Conservation (phyloP, 2,329 filamentous ascomycete species). For the Ophidiomyces ophidiicola region DNA sequence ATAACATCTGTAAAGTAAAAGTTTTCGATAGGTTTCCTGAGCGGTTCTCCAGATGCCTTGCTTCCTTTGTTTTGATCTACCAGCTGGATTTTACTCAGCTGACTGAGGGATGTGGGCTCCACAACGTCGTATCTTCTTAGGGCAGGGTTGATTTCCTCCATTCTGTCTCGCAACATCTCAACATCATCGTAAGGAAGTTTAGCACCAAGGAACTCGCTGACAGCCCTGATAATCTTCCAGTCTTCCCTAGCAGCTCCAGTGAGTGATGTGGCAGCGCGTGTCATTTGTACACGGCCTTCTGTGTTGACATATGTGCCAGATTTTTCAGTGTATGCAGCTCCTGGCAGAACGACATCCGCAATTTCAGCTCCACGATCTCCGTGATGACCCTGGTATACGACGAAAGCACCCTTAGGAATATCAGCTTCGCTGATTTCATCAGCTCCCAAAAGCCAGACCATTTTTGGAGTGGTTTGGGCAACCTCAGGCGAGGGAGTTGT, state of each 20-base stretch:
- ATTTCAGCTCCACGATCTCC: conserved; percentile 87
- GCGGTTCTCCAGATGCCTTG: conserved; percentile 56
- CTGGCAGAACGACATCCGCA: conserved; percentile 85
- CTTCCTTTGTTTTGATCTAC: conserved; percentile 91
- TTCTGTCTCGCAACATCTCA: conserved; percentile 75
- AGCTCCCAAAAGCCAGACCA: conserved; percentile 90
- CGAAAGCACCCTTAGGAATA: conserved; percentile 89
- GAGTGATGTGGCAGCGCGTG: conserved; percentile 74
- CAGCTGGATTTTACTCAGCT: conserved; percentile 83
- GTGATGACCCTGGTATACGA: conserved; percentile 97
- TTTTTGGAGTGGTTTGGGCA: conserved; percentile 77
- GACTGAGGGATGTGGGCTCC: conserved; percentile 61
- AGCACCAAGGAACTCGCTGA: conserved; percentile 76
- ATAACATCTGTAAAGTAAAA: conserved; percentile 98
- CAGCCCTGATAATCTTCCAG: conserved; percentile 96
- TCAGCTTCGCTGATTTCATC: conserved; percentile 78
- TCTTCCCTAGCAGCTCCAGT: conserved; percentile 86
- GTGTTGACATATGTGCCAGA: conserved; percentile 94
- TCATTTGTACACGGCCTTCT: conserved; percentile 90
- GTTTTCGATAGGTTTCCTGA: conserved; percentile 82
- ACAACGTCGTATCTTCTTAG: conserved; percentile 83
- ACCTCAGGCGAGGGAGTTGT: conserved; percentile 71
- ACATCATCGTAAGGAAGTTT: conserved; percentile 90
- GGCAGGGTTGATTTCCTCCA: conserved; percentile 87
- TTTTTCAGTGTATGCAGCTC: conserved; percentile 95